Evolutionary conservation across 2,329 filamentous ascomycete species (phyloP).

Genomic region (Pseudogymnoascus sp.): DNA sequence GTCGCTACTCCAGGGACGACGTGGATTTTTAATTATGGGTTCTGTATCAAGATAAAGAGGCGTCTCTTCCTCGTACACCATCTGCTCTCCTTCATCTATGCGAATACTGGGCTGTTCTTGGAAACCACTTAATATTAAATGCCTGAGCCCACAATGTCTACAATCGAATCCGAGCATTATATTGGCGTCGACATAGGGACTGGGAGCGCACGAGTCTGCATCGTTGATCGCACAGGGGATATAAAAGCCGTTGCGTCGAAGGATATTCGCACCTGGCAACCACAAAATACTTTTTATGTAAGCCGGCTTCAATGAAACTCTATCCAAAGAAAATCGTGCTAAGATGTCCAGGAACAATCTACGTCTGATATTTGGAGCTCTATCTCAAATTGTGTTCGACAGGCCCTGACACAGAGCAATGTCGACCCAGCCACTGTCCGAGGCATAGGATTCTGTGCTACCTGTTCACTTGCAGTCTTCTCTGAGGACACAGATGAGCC

Average conservation of each 20-base stretch:
- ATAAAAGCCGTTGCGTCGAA: constrained; percentile 70
- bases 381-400: constrained; percentile 82
- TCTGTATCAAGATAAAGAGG: not conserved
- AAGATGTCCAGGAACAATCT: constrained; percentile 74
- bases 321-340: constrained; percentile 19
- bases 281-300: constrained; percentile 67
- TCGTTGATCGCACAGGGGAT: constrained; percentile 85
- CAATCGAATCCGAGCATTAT: constrained; percentile 44
- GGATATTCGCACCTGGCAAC: constrained; percentile 74
- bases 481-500: constrained; percentile 83
- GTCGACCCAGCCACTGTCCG: constrained; percentile 69
- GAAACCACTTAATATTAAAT: not conserved
- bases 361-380: constrained; percentile 94
- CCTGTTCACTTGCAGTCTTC: constrained; percentile 94
- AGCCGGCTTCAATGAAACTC: constrained; percentile 20
- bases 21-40: not conserved
- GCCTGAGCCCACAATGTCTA: not conserved
- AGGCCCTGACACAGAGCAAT: constrained; percentile 72
- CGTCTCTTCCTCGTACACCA: not conserved
- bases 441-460: constrained; percentile 95
- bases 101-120: not conserved
- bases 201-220: constrained; percentile 87
- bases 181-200: constrained; percentile 95
- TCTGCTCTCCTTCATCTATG: not conserved
- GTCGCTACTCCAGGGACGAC: not conserved